phyloP scores from a whole-genome alignment of 2,329 filamentous ascomycete species.

The Ustulina deusta region DNA sequence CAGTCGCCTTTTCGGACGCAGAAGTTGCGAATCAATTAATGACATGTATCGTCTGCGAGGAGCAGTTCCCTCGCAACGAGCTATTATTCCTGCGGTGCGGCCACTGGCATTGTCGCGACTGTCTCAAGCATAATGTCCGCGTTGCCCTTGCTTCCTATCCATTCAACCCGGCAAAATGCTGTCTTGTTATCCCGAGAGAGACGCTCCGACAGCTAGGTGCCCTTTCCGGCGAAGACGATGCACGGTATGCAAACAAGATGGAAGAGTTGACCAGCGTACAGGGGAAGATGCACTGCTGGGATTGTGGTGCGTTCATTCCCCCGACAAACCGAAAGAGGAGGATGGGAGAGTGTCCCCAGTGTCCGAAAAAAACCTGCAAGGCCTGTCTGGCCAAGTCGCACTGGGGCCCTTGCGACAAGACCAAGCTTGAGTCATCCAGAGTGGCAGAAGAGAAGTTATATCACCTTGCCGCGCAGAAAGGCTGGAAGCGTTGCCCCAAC shows the following conservation, averaged over 20 bases:
- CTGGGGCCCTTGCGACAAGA: slow-evolving; percentile 38
- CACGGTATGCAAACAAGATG: slow-evolving; percentile 29
- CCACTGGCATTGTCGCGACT: slow-evolving; percentile 35
- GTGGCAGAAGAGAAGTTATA: slow-evolving; percentile 16
- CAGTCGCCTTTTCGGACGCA: too few relatives aligned
- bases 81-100: slow-evolving; percentile 6
- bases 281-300: slow-evolving; percentile 38
- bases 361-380: slow-evolving; percentile 39
- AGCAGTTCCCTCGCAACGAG: neutral
- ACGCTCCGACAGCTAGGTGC: neutral
- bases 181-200: slow-evolving; percentile 27
- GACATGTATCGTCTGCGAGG: slow-evolving; percentile 26
- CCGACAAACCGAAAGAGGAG: slow-evolving; percentile 14
- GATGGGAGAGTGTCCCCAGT: slow-evolving; percentile 33
- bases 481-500: slow-evolving; percentile 44
- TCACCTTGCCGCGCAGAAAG: slow-evolving; percentile 29
- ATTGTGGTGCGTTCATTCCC: slow-evolving; percentile 39
- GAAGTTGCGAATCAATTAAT: neutral
- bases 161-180: slow-evolving; percentile 41
- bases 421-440: slow-evolving; percentile 3
- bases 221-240: slow-evolving; percentile 27
- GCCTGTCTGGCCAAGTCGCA: slow-evolving; percentile 41
- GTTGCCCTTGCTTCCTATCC: slow-evolving; percentile 30
- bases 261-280: slow-evolving; percentile 37
- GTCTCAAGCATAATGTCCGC: slow-evolving; percentile 13